Conservation (phyloP, 2,329 filamentous ascomycete genomes). For the Colletotrichum lini region DNA sequence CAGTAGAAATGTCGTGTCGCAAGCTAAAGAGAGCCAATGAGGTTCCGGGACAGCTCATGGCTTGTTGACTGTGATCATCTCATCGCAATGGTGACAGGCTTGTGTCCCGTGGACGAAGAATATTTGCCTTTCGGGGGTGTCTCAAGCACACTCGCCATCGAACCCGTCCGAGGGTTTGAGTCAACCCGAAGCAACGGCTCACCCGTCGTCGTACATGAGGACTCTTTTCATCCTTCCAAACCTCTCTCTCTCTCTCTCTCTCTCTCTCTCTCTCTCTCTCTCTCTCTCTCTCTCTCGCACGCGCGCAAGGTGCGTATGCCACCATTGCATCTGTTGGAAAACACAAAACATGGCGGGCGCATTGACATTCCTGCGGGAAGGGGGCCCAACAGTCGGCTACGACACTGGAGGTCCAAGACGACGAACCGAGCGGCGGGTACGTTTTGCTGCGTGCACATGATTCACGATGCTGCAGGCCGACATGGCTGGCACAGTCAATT, state of each 20-base stretch:
- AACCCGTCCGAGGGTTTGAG: background rate
- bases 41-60: background rate
- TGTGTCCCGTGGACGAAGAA: background rate
- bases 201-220: constrained; percentile 1
- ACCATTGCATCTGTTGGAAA: background rate
- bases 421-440: background rate
- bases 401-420: background rate
- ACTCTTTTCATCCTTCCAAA: background rate
- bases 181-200: constrained; percentile 3
- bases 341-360: background rate
- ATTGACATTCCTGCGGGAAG: background rate
- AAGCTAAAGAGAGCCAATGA: constrained; percentile 6
- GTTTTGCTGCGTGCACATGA: background rate
- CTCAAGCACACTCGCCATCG: constrained; percentile 2
- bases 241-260: too few species aligned
- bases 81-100: background rate
- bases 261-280: too few species aligned
- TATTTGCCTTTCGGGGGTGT: background rate
- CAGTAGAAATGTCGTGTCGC: background rate
- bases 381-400: background rate
- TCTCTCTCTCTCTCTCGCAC: too few species aligned
- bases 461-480: constrained; percentile 18
- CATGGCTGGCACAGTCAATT: constrained; percentile 2
- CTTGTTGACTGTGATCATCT: background rate
- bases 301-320: background rate